Base-by-base conservation (phyloP, 2,329 filamentous ascomycete species). In the Colletotrichum cereale region DNA sequence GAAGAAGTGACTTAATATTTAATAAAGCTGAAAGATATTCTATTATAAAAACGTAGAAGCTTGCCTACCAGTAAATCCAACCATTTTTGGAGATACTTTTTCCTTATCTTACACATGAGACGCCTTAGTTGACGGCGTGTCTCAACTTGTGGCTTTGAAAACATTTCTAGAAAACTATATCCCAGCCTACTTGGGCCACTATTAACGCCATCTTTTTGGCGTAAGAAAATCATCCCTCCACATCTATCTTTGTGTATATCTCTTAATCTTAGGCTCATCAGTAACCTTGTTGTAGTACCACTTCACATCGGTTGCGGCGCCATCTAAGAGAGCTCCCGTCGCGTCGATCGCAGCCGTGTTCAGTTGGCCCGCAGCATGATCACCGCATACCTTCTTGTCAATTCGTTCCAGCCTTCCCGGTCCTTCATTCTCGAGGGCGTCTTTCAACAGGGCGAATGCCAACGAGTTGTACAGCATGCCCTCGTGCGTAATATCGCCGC, bases 401-500 rank as follows among this genome's bases (percentile, higher is more conserved):
- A 71, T 63, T 16, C 58, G 57, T 2, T 67, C 65, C 16, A 71
- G 44, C 52, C 48, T 67, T 3, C 50, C 68, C 0, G 68, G 68
- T 0, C 68, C 68, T 3, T 71, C 64, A 12, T 71, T 58, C 7
- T 3, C n/a, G 18, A 75, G 29, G 0, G 74, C 74, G 11, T 80
- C 80, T 73, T 87, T 78, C 16, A 75, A 79, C 67, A 89, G 79
- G 21, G 86, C 87, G 75, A 86, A 71, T 2, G 68, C 68, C 24
- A 71, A 5, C 2, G 68, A 38, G 65, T 71, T 71, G 47, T 71
- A 71, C 48, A 89, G 78, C 38, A 86, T 79, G 14, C 83, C 84
- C 72, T 88, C 86, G 73, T 89, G 87, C 0, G 82, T 84, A 75
- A 86, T 87, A 60, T 86, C 78, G 0, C 76, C 75, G 2, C 85